Conservation (phyloP, 2,329 filamentous ascomycete genomes). For the Diaporthe sp. region DNA sequence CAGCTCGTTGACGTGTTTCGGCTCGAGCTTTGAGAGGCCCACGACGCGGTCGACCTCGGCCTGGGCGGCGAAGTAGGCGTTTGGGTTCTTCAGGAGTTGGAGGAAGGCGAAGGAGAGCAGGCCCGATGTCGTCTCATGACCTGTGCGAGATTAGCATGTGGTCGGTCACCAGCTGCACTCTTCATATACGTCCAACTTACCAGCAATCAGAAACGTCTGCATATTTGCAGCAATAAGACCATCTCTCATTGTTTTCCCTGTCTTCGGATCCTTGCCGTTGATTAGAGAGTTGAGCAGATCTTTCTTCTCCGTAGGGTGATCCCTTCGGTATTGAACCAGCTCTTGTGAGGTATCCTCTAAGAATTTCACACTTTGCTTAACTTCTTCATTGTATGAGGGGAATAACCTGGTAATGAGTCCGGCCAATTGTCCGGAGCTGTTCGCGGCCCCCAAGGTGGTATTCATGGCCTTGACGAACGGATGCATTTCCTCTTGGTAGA, state of each 20-base stretch:
- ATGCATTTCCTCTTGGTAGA: constrained; percentile 76
- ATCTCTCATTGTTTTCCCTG: constrained; percentile 72
- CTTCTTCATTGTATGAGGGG: constrained; percentile 62
- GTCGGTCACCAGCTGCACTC: too few species aligned
- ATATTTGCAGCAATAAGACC: constrained; percentile 76
- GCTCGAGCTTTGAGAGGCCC: constrained; percentile 66
- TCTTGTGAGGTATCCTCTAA: constrained; percentile 68
- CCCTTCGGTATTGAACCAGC: constrained; percentile 70
- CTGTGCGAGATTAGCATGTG: neutral
- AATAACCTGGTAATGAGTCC: constrained; percentile 63
- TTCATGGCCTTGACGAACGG: constrained; percentile 79
- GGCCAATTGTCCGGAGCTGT: constrained; percentile 61
- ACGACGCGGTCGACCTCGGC: constrained; percentile 76
- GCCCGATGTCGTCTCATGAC: constrained; percentile 79
- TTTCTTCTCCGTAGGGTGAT: constrained; percentile 67
- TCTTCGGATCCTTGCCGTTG: constrained; percentile 74
- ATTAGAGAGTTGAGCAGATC: constrained; percentile 80
- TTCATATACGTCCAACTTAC: neutral
- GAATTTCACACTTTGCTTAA: constrained; percentile 64
- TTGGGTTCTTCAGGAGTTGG: constrained; percentile 73
- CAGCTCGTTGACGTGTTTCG: constrained; percentile 73
- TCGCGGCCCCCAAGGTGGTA: constrained; percentile 70
- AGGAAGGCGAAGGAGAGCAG: constrained; percentile 75
- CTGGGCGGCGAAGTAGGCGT: constrained; percentile 70
- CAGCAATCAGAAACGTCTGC: constrained; percentile 79